These are phyloP conservation scores for Ochetophila trinervis DNA, from an alignment of 306 rosid genomes.

Conservation along the genomic window DNA sequence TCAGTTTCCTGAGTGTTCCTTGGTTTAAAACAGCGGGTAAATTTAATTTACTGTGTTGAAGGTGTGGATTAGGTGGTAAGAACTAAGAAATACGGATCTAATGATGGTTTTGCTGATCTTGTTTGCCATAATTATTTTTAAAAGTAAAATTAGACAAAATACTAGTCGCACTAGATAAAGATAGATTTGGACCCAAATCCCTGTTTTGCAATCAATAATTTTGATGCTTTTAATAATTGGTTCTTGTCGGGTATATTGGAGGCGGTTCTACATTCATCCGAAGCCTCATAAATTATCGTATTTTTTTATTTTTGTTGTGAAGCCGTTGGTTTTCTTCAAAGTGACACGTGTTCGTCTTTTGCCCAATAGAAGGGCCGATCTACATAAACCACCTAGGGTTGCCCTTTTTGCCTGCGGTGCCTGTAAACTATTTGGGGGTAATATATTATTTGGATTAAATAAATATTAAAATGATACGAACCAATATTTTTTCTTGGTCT, in stretches of 20 bases:
- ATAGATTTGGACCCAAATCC: constrained; percentile 1
- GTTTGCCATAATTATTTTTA: constrained; percentile 5
- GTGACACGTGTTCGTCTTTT: not conserved
- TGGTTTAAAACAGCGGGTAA: not conserved
- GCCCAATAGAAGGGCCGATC: not conserved
- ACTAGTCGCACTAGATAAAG: not conserved
- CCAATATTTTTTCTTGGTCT: no score
- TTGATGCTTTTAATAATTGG: not conserved
- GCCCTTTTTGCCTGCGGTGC: no score
- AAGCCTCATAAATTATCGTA: not conserved
- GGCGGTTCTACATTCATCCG: constrained; percentile 26
- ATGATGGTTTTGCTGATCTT: constrained; percentile 1
- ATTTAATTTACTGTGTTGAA: not conserved
- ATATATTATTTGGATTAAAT: no score
- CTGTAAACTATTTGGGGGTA: no score
- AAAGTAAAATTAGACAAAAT: not conserved
- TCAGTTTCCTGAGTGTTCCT: constrained; percentile 7
- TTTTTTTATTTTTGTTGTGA: not conserved
- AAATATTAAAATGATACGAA: no score
- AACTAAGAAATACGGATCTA: constrained; percentile 3
- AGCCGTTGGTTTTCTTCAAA: not conserved
- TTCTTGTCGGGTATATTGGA: not conserved
- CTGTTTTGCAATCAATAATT: constrained; percentile 4
- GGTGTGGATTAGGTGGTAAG: not conserved
- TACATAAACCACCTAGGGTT: no score